phyloP scores from a whole-genome alignment of 1,284 basidiomycete genomes.

The Quambalaria eucalypti region DNA sequence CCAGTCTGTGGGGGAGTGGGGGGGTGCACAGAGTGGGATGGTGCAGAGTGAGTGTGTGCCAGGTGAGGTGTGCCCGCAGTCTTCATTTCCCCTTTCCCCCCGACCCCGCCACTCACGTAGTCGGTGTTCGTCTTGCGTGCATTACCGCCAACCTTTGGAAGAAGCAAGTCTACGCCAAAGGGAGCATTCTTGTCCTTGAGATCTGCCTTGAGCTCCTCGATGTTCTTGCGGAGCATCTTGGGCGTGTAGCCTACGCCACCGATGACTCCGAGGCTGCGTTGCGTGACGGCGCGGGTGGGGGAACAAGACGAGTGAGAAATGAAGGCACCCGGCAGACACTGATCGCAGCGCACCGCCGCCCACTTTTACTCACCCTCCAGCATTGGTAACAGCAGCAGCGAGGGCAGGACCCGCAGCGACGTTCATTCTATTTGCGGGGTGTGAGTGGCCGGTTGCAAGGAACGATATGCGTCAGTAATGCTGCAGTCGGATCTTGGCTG shows the following conservation, averaged over 20 bases:
- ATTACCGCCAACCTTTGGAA: constrained; percentile 37
- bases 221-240: constrained; percentile 14
- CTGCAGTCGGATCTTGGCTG: no score
- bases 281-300: no score
- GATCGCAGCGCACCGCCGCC: background rate
- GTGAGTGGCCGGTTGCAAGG: no score
- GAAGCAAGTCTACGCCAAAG: constrained; percentile 37
- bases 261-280: constrained; percentile 24
- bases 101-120: background rate
- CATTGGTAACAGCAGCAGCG: constrained; percentile 37
- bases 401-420: constrained; percentile 10
- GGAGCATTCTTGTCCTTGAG: constrained; percentile 37
- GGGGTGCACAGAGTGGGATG: background rate
- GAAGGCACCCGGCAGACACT: background rate
- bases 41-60: background rate
- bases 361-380: constrained; percentile 10
- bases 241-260: constrained; percentile 38
- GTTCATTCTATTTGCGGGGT: no score
- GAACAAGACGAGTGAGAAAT: background rate
- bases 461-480: no score
- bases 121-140: constrained; percentile 36
- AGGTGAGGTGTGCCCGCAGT: background rate
- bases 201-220: constrained; percentile 23
- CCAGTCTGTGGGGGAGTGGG: constrained; percentile 10
- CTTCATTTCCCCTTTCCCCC: background rate